Base-by-base conservation (phyloP, 768 basidiomycete species). In the Lyophyllum semitale region DNA sequence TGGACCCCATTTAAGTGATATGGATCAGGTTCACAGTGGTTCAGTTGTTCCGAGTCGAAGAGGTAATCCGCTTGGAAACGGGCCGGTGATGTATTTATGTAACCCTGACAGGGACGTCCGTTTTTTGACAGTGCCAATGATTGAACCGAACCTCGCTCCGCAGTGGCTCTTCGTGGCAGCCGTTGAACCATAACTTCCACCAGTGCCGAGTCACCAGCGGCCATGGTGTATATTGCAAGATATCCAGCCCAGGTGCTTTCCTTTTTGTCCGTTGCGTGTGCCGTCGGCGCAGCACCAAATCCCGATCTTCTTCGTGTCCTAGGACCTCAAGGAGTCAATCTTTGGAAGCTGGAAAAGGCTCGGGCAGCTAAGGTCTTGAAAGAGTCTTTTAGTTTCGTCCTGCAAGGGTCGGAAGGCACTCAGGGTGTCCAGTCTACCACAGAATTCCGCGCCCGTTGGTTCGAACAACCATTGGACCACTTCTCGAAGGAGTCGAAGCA, bases 401-500 rank as follows among this genome's bases (percentile, higher is more conserved):
- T 68, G 13, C 63, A 64, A 51, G 64, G 50, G 41, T 48, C 48
- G 54, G 44, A 54, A 54, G 33, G 27, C 29, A 58, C 30, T 15
- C 59, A 51, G 61, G 42, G 43, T 62, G 54, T 48, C 48, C 27
- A 30, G 30, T 40, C 53, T 32, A 43, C 27, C 1, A 43, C 32
- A 22, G 77, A 80, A 33, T 88, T 88, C 66, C 74, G 73, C 13
- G 79, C 79, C 3, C 81, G 82, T 45, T 91, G 83, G 76, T 95
- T 96, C 72, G 70, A 79, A 51, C 95, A 98, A 65, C 93, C 91
- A 2, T 72, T 96, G 57, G 93, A 95, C 66, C 95, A 98, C 66
- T 88, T 89, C 61, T 73, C 79, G 59, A 75, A 75, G 32, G 67
- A 74, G 12, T 72, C 74, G 9, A 72, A 74, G 40, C 80, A 83